Evolutionary conservation across 106 monocot species (phyloP), one percentile per base, ranked within the genome.

Genomic region (Dendrobium catenatum): DNA sequence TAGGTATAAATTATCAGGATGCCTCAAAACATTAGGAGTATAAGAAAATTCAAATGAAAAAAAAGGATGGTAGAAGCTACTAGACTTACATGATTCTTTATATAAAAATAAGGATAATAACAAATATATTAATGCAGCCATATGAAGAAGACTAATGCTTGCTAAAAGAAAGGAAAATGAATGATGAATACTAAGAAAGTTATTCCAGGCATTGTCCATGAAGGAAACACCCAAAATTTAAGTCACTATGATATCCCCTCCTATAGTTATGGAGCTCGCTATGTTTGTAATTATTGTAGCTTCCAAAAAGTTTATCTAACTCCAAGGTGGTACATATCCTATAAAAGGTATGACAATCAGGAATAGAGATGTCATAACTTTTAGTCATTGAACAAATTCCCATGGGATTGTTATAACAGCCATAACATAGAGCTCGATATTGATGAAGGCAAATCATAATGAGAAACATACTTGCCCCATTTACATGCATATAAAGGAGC

Each of bases 161-260:
- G 66, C 79, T 66, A 79, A 66, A 79, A 42, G 40, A 66, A 66
- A 43, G 79, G 83, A 72, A 70, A 83, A 78, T 78, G 75, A 84
- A 84, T 84, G 61, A 74, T 79, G 84, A 49, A 80, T 59, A 73
- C 61, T 75, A 75, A 84, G 80, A 84, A 84, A 80, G 24, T 22
- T n/a, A 79, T 80, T 80, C 75, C 72, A 84, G 59, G 79, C 84
- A 79, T 75, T 84, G 79, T 84, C 84, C 79, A 80, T 51, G 56
- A 58, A 84, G 79, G 80, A 84, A 80, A 73, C 79, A 79, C 74
- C 84, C 43, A 79, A 74, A 84, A 84, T 72, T 79, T 73, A 84
- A 79, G 81, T 81, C 74, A 75, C 81, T 58, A 81, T 74, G 74
- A 74, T 73, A 81, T 81, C 81, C 73, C 81, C 75, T 81, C 75